Evolutionary conservation across 768 basidiomycete species (phyloP).

Genomic region (Phlegmacium glaucopus): DNA sequence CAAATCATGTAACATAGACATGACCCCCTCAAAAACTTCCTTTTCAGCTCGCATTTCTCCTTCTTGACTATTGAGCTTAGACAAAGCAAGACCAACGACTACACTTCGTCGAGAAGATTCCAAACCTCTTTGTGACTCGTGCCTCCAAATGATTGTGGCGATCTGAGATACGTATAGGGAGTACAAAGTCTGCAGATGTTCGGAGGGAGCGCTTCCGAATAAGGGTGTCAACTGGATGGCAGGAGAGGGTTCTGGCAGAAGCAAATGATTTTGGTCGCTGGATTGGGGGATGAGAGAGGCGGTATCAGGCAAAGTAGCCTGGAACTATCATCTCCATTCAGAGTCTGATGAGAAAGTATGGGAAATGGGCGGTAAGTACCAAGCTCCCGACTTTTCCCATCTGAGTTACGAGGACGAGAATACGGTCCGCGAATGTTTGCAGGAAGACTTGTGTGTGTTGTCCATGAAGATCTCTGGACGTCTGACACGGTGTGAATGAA

Average conservation of each 20-base stretch:
- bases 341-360: too few species aligned
- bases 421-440: slow-evolving; percentile 77
- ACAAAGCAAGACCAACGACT: slow-evolving; percentile 73
- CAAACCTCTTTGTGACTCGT: slow-evolving; percentile 37
- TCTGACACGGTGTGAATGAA: slow-evolving; percentile 46
- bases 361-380: slow-evolving; percentile 37
- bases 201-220: slow-evolving; percentile 70
- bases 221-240: slow-evolving; percentile 75
- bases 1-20: slow-evolving; percentile 41
- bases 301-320: slow-evolving; percentile 71
- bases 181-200: slow-evolving; percentile 67
- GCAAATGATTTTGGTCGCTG: slow-evolving; percentile 29
- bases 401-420: slow-evolving; percentile 87
- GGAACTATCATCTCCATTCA: slow-evolving; percentile 50
- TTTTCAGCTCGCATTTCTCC: slow-evolving; percentile 35
- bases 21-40: slow-evolving; percentile 45
- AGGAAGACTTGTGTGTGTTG: slow-evolving; percentile 70
- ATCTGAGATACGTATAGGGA: slow-evolving; percentile 85
- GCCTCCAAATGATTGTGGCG: slow-evolving; percentile 77
- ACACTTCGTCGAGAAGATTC: slow-evolving; percentile 53
- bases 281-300: slow-evolving; percentile 44
- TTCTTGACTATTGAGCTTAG: slow-evolving; percentile 28
- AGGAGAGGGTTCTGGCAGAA: slow-evolving; percentile 60
- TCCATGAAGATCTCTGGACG: slow-evolving; percentile 50
- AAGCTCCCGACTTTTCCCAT: slow-evolving; percentile 86